A percentile compares a stretch with the other conserved stretches of the same genome.
phyloP scores from a whole-genome alignment of 257 asterid species.

The Paulownia fortunei region DNA sequence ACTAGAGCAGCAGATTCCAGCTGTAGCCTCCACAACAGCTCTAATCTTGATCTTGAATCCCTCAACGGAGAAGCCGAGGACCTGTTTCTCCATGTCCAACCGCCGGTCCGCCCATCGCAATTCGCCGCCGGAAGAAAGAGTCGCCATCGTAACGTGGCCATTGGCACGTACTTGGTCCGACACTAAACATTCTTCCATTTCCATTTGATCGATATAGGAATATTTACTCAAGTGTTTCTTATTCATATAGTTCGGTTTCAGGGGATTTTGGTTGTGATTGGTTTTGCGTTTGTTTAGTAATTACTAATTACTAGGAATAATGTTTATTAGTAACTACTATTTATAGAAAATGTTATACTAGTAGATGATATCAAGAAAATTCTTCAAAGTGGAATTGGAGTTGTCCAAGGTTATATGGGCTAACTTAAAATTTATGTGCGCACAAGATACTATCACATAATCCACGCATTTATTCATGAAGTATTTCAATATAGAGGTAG shows the following conservation, averaged over 20 bases:
- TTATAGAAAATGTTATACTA: too few relatives aligned
- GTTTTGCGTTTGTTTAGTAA: constrained; percentile 10
- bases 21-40: constrained; percentile 47
- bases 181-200: constrained; percentile 45
- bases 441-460: too few relatives aligned
- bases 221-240: not conserved
- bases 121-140: constrained; percentile 63
- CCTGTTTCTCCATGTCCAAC: constrained; percentile 65
- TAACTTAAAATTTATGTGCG: too few relatives aligned
- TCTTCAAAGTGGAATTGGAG: too few relatives aligned
- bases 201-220: constrained; percentile 34
- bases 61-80: constrained; percentile 73
- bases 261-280: not conserved
- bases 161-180: constrained; percentile 57
- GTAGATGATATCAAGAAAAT: too few relatives aligned
- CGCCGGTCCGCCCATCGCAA: constrained; percentile 60
- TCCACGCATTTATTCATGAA: too few relatives aligned
- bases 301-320: not conserved
- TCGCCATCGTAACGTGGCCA: constrained; percentile 50
- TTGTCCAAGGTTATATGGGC: too few relatives aligned
- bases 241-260: not conserved
- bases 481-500: too few relatives aligned
- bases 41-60: constrained; percentile 59
- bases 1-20: constrained; percentile 56
- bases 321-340: too few relatives aligned